Evolutionary conservation across 495 filamentous ascomycete genomes (phyloP).

Genomic region (Astrothelium subdiscretum): DNA sequence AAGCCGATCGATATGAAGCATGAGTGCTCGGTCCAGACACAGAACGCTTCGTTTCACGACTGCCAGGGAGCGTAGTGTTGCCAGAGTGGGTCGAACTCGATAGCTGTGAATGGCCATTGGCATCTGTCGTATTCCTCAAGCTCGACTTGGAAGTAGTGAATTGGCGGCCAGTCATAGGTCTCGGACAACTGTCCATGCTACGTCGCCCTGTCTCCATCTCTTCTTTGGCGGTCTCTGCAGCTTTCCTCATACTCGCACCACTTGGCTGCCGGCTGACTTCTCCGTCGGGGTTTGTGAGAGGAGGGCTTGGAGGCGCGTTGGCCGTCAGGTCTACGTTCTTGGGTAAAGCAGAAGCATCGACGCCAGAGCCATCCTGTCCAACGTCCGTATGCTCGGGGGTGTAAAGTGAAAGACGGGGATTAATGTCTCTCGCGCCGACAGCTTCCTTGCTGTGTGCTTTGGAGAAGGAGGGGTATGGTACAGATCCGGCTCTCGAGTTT

Average conservation of each 20-base stretch:
- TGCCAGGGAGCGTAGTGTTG: constrained; percentile 10
- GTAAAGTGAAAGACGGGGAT: constrained; percentile 42
- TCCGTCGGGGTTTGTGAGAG: constrained; percentile 45
- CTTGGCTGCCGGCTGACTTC: constrained; percentile 38
- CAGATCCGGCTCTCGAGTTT: constrained; percentile 39
- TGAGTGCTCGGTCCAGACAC: constrained; percentile 15
- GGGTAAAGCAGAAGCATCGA: constrained; percentile 12
- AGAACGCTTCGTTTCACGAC: neutral
- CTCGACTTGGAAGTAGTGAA: constrained; percentile 22
- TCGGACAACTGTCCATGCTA: constrained; percentile 23
- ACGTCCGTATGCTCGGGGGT: constrained; percentile 75
- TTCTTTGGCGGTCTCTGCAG: constrained; percentile 27
- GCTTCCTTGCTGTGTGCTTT: constrained; percentile 83
- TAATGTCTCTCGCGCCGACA: constrained; percentile 49
- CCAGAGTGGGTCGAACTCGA: constrained; percentile 16
- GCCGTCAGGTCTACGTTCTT: constrained; percentile 10
- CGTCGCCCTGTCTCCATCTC: constrained; percentile 31
- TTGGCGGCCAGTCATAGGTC: constrained; percentile 23
- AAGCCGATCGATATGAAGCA: constrained; percentile 27
- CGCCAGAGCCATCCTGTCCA: constrained; percentile 35
- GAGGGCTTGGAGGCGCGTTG: constrained; percentile 50
- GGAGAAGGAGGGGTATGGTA: constrained; percentile 77
- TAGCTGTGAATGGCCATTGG: constrained; percentile 15
- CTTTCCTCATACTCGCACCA: constrained; percentile 26
- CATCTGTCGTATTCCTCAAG: constrained; percentile 15